Evolutionary conservation across 2,329 filamentous ascomycete genomes (phyloP).

Genomic region (Colletotrichum paranaense): DNA sequence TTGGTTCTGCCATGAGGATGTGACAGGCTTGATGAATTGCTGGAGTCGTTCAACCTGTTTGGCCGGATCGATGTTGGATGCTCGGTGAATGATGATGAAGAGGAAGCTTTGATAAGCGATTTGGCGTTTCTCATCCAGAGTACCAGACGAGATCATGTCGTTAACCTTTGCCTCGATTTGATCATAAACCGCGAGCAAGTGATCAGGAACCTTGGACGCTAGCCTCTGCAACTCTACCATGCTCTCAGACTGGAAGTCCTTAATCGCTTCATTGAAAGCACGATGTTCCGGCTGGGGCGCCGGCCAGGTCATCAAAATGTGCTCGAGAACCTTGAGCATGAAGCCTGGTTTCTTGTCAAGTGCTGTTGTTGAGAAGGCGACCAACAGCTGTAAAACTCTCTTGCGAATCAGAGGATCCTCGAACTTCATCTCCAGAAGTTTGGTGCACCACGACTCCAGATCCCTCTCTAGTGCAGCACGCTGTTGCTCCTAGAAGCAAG

Average conservation of each 20-base stretch:
- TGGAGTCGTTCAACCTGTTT: slow-evolving; percentile 78
- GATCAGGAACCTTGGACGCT: slow-evolving; percentile 90
- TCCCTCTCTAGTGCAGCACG: slow-evolving; percentile 69
- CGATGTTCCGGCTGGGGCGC: slow-evolving; percentile 76
- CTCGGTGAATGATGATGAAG: slow-evolving; percentile 93
- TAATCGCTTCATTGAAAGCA: slow-evolving; percentile 87
- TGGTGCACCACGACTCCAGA: slow-evolving; percentile 78
- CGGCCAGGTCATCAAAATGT: slow-evolving; percentile 88
- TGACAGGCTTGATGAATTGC: slow-evolving; percentile 85
- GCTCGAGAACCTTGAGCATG: slow-evolving; percentile 89
- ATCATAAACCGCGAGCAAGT: slow-evolving; percentile 88
- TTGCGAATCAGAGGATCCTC: slow-evolving; percentile 89
- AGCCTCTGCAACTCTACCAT: slow-evolving; percentile 90
- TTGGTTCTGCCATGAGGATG: slow-evolving; percentile 80
- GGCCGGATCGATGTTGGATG: slow-evolving; percentile 77
- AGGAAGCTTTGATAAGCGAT: slow-evolving; percentile 91
- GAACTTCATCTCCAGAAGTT: slow-evolving; percentile 76
- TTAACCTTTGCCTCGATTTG: slow-evolving; percentile 86
- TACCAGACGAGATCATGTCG: slow-evolving; percentile 79
- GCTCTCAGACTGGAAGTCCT: slow-evolving; percentile 86
- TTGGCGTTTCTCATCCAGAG: slow-evolving; percentile 83
- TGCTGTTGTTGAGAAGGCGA: slow-evolving; percentile 85
- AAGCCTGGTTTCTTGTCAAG: slow-evolving; percentile 82
- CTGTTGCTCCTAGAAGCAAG: slow-evolving; percentile 55
- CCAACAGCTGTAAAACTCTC: slow-evolving; percentile 82